Conservation (phyloP, 2,329 filamentous ascomycete genomes). For the Sclerotinia nivalis region DNA sequence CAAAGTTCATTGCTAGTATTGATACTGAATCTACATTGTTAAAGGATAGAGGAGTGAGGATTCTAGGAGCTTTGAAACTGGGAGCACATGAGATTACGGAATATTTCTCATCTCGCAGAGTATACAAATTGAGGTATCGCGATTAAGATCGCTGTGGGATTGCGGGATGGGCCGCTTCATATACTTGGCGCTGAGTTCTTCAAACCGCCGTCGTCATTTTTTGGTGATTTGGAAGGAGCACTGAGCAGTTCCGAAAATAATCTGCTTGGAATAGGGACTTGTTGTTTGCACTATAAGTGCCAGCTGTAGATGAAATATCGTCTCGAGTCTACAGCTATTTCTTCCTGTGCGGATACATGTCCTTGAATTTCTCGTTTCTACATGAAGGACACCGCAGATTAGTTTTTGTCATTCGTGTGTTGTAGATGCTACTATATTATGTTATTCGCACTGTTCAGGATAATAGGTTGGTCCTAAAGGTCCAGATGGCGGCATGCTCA, state of each 20-base stretch:
- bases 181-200: neutral
- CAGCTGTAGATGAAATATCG: too few species aligned
- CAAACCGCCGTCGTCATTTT: neutral
- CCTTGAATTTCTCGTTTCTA: too few species aligned
- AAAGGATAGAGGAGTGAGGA: neutral
- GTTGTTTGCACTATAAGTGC: neutral
- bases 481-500: neutral
- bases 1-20: neutral
- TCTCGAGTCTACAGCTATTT: too few species aligned
- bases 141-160: neutral
- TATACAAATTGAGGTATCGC: neutral
- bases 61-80: neutral
- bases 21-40: neutral
- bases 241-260: neutral
- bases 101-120: neutral
- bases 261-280: neutral
- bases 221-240: neutral
- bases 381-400: too few species aligned
- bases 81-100: too few species aligned
- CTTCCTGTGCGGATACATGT: too few species aligned
- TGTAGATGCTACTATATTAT: too few species aligned
- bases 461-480: too few species aligned
- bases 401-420: too few species aligned
- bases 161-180: neutral
- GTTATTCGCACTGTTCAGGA: too few species aligned